Evolutionary conservation across 2,329 filamentous ascomycete species (phyloP).

Genomic region (Talaromyces amestolkiae): DNA sequence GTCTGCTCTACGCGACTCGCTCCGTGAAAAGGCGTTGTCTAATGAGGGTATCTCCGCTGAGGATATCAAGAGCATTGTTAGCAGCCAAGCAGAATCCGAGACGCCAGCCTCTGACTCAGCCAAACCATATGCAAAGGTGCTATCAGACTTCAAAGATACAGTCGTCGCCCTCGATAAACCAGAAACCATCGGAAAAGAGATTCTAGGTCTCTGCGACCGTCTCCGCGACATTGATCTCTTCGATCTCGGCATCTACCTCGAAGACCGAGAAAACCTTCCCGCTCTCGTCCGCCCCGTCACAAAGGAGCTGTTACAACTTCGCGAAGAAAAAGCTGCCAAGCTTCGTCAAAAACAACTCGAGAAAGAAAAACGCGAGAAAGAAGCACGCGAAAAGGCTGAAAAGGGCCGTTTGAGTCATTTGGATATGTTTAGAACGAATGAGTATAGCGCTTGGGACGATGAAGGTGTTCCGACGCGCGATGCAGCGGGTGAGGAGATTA

Average conservation of each 20-base stretch:
- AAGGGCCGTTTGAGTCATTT: conserved; percentile 57
- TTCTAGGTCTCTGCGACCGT: conserved; percentile 73
- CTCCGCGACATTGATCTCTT: conserved; percentile 80
- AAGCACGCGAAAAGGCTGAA: conserved; percentile 52
- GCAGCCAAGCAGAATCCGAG: conserved; percentile 26
- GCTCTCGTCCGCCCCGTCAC: conserved; percentile 71
- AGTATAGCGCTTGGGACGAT: conserved; percentile 77
- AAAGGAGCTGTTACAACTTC: conserved; percentile 54
- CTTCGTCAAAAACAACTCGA: conserved; percentile 51
- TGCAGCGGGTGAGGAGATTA: conserved; percentile 72
- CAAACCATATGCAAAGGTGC: conserved; percentile 49
- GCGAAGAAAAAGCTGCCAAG: conserved; percentile 53
- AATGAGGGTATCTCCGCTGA: conserved; percentile 43
- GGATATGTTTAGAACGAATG: conserved; percentile 58
- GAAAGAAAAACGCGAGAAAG: conserved; percentile 58
- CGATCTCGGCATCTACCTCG: conserved; percentile 80
- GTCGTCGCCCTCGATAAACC: conserved; percentile 38
- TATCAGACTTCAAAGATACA: conserved; percentile 43
- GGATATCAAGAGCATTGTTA: conserved; percentile 41
- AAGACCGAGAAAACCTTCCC: conserved; percentile 68
- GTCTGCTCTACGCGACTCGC: conserved; percentile 56
- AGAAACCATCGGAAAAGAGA: conserved; percentile 64
- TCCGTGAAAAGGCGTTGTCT: conserved; percentile 56
- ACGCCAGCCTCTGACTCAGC: conserved; percentile 28
- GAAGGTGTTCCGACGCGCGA: conserved; percentile 77